Conservation (phyloP, 2,329 filamentous ascomycete species). For the Alternaria brassicae region DNA sequence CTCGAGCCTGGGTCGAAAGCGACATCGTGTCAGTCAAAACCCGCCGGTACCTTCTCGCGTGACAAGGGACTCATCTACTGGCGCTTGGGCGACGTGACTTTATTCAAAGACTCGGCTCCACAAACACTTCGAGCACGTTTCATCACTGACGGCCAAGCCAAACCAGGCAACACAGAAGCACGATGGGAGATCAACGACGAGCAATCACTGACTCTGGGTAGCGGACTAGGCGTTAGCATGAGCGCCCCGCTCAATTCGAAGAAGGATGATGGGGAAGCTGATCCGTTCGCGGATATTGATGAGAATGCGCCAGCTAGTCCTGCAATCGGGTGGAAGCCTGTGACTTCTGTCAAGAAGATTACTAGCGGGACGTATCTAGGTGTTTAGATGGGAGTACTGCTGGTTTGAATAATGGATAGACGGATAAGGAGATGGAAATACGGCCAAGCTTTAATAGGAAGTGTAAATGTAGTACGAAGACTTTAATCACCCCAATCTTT, state of each 20-base stretch:
- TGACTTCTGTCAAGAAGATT: slow-evolving; percentile 47
- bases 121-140: slow-evolving; percentile 86
- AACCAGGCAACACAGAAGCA: slow-evolving; percentile 80
- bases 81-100: slow-evolving; percentile 76
- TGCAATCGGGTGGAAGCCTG: slow-evolving; percentile 42
- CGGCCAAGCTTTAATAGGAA: neutral
- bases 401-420: neutral
- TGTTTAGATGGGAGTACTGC: slow-evolving; percentile 27
- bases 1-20: slow-evolving; percentile 71
- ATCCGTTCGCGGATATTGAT: slow-evolving; percentile 75
- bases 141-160: slow-evolving; percentile 72
- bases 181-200: slow-evolving; percentile 74
- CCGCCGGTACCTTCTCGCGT: slow-evolving; percentile 77
- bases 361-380: slow-evolving; percentile 49
- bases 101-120: slow-evolving; percentile 63
- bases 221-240: slow-evolving; percentile 66
- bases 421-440: neutral
- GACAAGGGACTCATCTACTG: slow-evolving; percentile 82
- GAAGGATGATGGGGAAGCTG: slow-evolving; percentile 56
- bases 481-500: neutral
- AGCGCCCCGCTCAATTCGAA: slow-evolving; percentile 50
- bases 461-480: neutral
- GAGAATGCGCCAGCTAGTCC: slow-evolving; percentile 42
- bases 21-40: slow-evolving; percentile 76
- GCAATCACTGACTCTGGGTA: slow-evolving; percentile 59